Base-by-base conservation (phyloP, 1,284 basidiomycete genomes). In the Mycena sp. region DNA sequence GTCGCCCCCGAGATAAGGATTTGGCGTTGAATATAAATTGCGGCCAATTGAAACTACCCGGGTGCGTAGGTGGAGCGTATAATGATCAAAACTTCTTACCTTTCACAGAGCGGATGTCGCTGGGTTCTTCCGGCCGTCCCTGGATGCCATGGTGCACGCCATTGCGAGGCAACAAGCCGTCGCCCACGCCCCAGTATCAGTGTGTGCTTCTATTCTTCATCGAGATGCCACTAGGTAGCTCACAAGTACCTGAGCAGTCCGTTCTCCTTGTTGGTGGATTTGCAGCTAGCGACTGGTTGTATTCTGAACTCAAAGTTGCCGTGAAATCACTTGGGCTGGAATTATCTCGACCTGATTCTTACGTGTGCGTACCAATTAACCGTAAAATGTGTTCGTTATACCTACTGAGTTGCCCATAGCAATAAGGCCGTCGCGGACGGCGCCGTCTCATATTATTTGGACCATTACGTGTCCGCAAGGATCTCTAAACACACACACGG, bases 341-440 rank as follows among this genome's bases (percentile, higher is more conserved):
- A 26, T 21, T 65, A 17, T 37, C 54, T 0, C 63, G 63, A 3
- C 63, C 63, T 1, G 58, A 61, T 41, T 45, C 63, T 7, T 54
- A 54, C 35, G 35, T 61, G 63, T 65, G 12, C 37, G 58, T 56
- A 3, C 14, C 7, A 25, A 26, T 12, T 40, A 25, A 14, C 7
- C 32, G n/a, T n/a, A n/a, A n/a, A n/a, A 9, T 41, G 26, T 61
- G 58, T 65, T 19, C 37, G 54, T 56, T 1, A 21, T 12, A 25
- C 26, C 12, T 37, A 28, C 26, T 44, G 12, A 4, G 12, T 28
- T 19, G 40, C 4, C 9, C 6, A 40, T 25, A 65, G 64, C 12
- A 60, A 46, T 53, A 53, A 61, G 85, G 85, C 84, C 3, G 86
- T 87, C 0, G 81, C 86, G 0, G 83, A 87, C 46, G 85, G 86